Evolutionary conservation across 2,329 filamentous ascomycete genomes (phyloP), one percentile per base, ranked within the genome.

Genomic region (Phialophora macrospora): DNA sequence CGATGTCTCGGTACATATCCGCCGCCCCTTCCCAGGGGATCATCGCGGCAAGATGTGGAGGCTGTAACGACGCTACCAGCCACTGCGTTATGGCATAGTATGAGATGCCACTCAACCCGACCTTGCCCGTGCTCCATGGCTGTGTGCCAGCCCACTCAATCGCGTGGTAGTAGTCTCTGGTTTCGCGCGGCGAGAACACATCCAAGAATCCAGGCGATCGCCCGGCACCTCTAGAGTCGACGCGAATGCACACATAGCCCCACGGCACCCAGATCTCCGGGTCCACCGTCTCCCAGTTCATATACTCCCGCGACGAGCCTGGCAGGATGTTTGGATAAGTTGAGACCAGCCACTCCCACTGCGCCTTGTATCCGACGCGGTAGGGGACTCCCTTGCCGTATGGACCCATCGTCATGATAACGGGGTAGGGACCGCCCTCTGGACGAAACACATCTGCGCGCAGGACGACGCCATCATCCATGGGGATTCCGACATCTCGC

Each of bases 381-480:
- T 66, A 66, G 28, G 63, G 55, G 4, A 63, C 52, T 12, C 60
- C 88, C 71, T 92, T 91, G 54, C 89, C 89, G 69, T 91, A 91
- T 0, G 89, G 89, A 0, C 89, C 89, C 68, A 91, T 91, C 0
- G 88, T 91, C 2, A 89, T 85, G 9, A 91, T 75, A 0, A 90
- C 88, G 0, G 89, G 88, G 28, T 59, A 38, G 2, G 51, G 49
- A 30, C 32, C 41, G 4, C 30, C 22, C 9, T 48, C 28, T 7
- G 69, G 69, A 6, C 69, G 65, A 59, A 71, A 72, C 6, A 72
- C 56, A 55, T 72, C 70, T 9, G 55, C 66, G 5, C 68, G 63
- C 5, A 72, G 48, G 17, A 63, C 24, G 12, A 62, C 55, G 9
- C 68, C 70, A 48, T 72, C 70, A n/a, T 70, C 59, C 60, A 68